Conservation (phyloP, 2,329 filamentous ascomycete genomes). For the Trichophyton simii region DNA sequence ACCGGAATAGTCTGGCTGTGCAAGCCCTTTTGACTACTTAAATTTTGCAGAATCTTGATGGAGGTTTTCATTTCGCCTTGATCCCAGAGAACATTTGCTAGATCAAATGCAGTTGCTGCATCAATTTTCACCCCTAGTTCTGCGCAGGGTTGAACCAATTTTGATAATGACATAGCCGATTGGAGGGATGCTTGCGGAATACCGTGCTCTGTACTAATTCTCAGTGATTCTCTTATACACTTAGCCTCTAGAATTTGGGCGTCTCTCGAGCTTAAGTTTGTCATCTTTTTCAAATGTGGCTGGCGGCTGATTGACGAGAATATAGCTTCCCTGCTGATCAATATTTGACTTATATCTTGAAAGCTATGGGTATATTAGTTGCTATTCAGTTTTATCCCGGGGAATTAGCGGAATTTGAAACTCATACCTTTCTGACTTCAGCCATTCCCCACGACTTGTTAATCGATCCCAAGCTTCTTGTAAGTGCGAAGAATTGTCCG, state of each 20-base stretch:
- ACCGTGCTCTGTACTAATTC: slow-evolving; percentile 65
- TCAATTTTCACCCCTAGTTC: slow-evolving; percentile 63
- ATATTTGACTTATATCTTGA: slow-evolving; percentile 59
- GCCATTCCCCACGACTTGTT: slow-evolving; percentile 57
- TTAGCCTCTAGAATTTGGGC: slow-evolving; percentile 62
- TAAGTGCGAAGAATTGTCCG: slow-evolving; percentile 48
- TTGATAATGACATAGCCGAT: slow-evolving; percentile 68
- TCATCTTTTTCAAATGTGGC: slow-evolving; percentile 46
- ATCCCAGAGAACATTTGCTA: slow-evolving; percentile 85
- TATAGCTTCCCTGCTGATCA: slow-evolving; percentile 72
- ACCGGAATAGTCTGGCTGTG: slow-evolving; percentile 59
- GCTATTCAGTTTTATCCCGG: not conserved
- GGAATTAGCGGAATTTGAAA: not conserved
- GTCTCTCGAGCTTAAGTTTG: slow-evolving; percentile 50
- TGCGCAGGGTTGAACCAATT: slow-evolving; percentile 58
- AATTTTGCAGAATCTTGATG: slow-evolving; percentile 71
- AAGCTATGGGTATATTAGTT: slow-evolving; percentile 22
- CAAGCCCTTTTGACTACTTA: slow-evolving; percentile 50
- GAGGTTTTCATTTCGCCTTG: slow-evolving; percentile 82
- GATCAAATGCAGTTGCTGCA: slow-evolving; percentile 64
- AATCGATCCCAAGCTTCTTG: slow-evolving; percentile 52
- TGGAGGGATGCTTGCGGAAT: slow-evolving; percentile 78
- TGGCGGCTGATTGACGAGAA: slow-evolving; percentile 68
- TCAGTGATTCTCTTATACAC: slow-evolving; percentile 61
- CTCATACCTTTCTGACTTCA: slow-evolving; percentile 63